A percentile compares a stretch with the other conserved stretches of the same genome.
phyloP scores from a whole-genome alignment of 768 basidiomycete genomes.

The Antrodiella citrinella region DNA sequence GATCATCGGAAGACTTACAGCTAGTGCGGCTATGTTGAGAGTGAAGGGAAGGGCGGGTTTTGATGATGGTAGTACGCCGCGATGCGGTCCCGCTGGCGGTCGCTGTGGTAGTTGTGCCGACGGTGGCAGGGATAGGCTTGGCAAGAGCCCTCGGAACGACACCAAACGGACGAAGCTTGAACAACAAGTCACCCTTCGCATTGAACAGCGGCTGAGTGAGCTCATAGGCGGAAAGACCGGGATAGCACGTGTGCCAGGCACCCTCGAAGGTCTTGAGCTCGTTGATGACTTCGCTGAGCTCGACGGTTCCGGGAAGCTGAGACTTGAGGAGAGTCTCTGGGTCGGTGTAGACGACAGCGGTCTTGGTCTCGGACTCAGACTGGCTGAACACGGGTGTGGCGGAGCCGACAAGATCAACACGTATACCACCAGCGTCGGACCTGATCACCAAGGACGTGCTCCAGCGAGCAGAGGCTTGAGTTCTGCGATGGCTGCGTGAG shows the following conservation, averaged over 20 bases:
- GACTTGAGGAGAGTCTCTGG: constrained; percentile 14
- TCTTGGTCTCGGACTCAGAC: constrained; percentile 6
- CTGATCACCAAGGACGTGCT: neutral
- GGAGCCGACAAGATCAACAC: constrained; percentile 7
- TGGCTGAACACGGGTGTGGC: constrained; percentile 12
- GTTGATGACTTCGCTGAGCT: constrained; percentile 16
- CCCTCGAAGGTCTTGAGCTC: constrained; percentile 22
- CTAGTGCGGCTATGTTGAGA: neutral
- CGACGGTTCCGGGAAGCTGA: constrained; percentile 15
- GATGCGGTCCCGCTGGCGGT: neutral
- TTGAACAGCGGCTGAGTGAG: constrained; percentile 25
- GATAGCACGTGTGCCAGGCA: constrained; percentile 19
- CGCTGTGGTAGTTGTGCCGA: neutral
- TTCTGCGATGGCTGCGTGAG: neutral
- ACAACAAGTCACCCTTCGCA: constrained; percentile 21
- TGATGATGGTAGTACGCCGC: neutral
- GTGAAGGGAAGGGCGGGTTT: neutral
- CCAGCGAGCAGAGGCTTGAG: neutral
- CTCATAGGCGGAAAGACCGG: constrained; percentile 17
- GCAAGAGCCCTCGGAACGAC: neutral
- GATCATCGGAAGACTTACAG: too few species aligned
- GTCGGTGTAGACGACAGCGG: constrained; percentile 10
- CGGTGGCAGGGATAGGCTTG: neutral
- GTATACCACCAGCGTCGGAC: neutral
- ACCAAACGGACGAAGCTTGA: constrained; percentile 17